Base-by-base conservation (phyloP, 2,329 filamentous ascomycete species). In the Diaporthe batatas region DNA sequence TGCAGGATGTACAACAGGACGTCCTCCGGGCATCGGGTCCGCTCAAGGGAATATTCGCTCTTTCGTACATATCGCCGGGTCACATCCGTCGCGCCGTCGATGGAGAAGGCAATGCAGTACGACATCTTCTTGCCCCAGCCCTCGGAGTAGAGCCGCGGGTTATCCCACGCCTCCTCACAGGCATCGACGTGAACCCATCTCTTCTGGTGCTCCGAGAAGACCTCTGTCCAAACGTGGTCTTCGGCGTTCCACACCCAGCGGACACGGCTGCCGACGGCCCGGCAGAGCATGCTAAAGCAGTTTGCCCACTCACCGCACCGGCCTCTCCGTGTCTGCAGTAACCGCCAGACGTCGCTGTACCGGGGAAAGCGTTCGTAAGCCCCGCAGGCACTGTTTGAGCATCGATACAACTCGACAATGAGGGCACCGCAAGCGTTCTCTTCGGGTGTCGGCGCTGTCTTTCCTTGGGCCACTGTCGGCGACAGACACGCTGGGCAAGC, bases 221-320 rank as follows among this genome's bases (percentile, higher is more conserved):
- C 93, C 79, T 98, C 96, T 0, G 95, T 98, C 96, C 96, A 99
- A 34, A 98, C 94, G 79, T 98, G 94, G 81, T 98, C 96, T 82
- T 98, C 96, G 39, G 93, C 92, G 78, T 98, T 98, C 96, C 96
- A 99, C 14, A 99, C 93, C 96, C 96, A 99, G 79, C 96, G 91
- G 32, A 98, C 95, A 74, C 96, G 90, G 74, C 93, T 94, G 65
- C 96, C 96, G 18, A 98, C 91, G 6, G 96, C 96, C 74, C 96
- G 91, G 86, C 96, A 98, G 68, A 99, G 89, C 96, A 98, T 98
- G 84, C 93, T 96, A 85, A 99, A 99, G 87, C 95, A 98, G 84
- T 98, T 98, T 76, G 94, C 95, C 95, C 96, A 98, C 85, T 99
- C 96, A 75, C 96, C 96, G 74, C 93, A 93, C 77, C 96, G 92